These are phyloP conservation scores for Candida buenavistaensis DNA, from an alignment of 1,139 yeast genomes.

Conservation along the genomic window DNA sequence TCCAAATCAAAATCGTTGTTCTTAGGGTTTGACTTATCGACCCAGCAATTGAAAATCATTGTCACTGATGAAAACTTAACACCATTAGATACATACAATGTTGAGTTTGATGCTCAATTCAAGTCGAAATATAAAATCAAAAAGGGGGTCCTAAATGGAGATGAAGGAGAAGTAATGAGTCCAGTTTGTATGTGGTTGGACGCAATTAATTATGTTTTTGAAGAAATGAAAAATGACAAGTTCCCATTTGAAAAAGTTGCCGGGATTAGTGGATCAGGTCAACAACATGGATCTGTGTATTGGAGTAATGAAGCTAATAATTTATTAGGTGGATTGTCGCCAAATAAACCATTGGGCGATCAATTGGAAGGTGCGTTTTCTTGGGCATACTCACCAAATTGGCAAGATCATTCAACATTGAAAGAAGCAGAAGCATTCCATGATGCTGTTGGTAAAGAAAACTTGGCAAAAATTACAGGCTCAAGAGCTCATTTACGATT, in stretches of 20 bases:
- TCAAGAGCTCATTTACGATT: conserved; percentile 88
- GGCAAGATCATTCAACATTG: conserved; percentile 93
- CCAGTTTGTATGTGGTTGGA: conserved; percentile 92
- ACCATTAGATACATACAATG: conserved; percentile 57
- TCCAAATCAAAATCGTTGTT: conserved; percentile 30
- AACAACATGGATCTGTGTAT: conserved; percentile 89
- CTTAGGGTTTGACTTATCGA: conserved; percentile 83
- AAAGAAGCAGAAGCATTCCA: conserved; percentile 67
- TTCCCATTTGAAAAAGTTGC: conserved; percentile 63
- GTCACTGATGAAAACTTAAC: conserved; percentile 57
- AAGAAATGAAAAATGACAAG: conserved; percentile 47
- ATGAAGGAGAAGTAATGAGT: conserved; percentile 59
- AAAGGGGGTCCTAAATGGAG: conserved; percentile 68
- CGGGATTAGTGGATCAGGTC: conserved; percentile 84
- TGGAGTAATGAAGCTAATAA: conserved; percentile 58
- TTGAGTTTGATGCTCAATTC: conserved; percentile 71
- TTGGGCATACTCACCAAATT: conserved; percentile 73
- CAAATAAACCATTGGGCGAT: conserved; percentile 31
- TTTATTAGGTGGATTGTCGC: conserved; percentile 32
- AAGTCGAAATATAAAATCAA: conserved; percentile 54
- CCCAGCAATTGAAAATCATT: conserved; percentile 83
- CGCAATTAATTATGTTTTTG: conserved; percentile 67
- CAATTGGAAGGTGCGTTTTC: conserved; percentile 57
- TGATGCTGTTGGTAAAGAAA: conserved; percentile 54
- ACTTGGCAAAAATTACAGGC: conserved; percentile 71